Conservation (phyloP, 2,329 filamentous ascomycete species). For the Fusarium nisikadoi region DNA sequence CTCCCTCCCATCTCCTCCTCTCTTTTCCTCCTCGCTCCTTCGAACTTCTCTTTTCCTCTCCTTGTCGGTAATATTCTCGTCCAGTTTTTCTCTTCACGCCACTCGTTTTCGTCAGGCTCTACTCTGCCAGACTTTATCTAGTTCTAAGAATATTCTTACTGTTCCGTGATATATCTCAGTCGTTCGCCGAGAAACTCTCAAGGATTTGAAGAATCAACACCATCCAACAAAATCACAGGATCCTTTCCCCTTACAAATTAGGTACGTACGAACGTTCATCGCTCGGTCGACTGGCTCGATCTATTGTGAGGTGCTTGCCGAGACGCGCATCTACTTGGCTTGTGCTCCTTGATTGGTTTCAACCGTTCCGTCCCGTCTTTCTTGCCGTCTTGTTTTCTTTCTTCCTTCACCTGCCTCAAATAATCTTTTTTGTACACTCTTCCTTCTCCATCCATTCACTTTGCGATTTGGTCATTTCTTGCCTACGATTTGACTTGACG, state of each 20-base stretch:
- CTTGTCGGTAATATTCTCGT: constrained; percentile 45
- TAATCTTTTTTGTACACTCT: constrained; percentile 13
- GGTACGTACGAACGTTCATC: constrained; percentile 38
- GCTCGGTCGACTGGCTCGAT: constrained; percentile 20
- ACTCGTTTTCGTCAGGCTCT: constrained; percentile 51
- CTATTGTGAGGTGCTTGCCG: constrained; percentile 18
- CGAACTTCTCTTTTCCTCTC: constrained; percentile 41
- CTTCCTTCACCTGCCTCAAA: constrained; percentile 15
- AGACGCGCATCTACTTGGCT: constrained; percentile 37
- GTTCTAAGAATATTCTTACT: constrained; percentile 38
- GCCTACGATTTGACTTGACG: constrained; percentile 23
- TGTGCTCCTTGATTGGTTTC: constrained; percentile 38
- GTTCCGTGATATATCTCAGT: constrained; percentile 26
- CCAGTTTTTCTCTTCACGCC: constrained; percentile 51
- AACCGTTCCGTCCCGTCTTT: constrained; percentile 13
- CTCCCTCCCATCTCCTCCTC: constrained; percentile 41
- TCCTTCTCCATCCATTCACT: constrained; percentile 19
- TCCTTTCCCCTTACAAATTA: constrained; percentile 34
- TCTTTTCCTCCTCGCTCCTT: constrained; percentile 40
- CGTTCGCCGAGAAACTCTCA: constrained; percentile 41
- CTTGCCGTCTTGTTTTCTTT: constrained; percentile 34
- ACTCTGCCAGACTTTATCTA: constrained; percentile 40
- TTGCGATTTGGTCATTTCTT: constrained; percentile 13
- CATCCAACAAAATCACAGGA: constrained; percentile 30
- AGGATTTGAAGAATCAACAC: constrained; percentile 30